These are phyloP conservation scores for Aspergillus cristatus DNA, from an alignment of 495 filamentous ascomycete genomes.

Conservation along the genomic window DNA sequence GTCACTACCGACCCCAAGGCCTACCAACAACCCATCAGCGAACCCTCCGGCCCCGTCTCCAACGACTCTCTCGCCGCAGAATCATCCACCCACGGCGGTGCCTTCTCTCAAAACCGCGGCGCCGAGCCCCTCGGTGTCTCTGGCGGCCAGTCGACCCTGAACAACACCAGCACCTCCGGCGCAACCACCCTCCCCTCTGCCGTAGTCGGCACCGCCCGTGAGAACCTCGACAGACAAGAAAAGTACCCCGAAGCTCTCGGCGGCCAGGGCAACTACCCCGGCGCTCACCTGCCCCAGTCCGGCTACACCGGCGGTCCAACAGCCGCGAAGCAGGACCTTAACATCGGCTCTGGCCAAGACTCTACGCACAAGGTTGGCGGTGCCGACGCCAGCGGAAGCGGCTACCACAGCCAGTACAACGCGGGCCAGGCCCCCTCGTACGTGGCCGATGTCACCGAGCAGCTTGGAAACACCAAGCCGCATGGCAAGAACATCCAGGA, in stretches of 20 bases:
- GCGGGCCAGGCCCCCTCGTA: slow-evolving; percentile 37
- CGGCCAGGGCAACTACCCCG: slow-evolving; percentile 41
- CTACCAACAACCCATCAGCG: slow-evolving; percentile 32
- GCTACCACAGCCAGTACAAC: slow-evolving; percentile 17
- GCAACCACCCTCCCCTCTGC: slow-evolving; percentile 44
- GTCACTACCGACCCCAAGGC: slow-evolving; percentile 42
- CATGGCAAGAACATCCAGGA: slow-evolving; percentile 49
- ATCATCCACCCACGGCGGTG: slow-evolving; percentile 42
- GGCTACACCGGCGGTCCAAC: slow-evolving; percentile 38
- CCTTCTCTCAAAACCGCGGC: slow-evolving; percentile 43
- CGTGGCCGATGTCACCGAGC: slow-evolving; percentile 25
- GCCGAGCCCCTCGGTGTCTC: slow-evolving; percentile 39
- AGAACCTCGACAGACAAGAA: slow-evolving; percentile 33
- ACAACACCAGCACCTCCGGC: slow-evolving; percentile 46
- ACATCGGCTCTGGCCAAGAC: slow-evolving; percentile 17
- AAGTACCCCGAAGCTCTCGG: slow-evolving; percentile 41
- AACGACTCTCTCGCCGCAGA: slow-evolving; percentile 60
- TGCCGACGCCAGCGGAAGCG: slow-evolving; percentile 7
- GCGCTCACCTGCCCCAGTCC: slow-evolving; percentile 29
- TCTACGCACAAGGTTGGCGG: slow-evolving; percentile 9
- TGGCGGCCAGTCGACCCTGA: slow-evolving; percentile 41
- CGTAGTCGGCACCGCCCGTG: slow-evolving; percentile 36
- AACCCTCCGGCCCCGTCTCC: slow-evolving; percentile 47
- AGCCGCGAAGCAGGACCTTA: slow-evolving; percentile 27
- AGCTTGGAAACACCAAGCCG: slow-evolving; percentile 33